Base-by-base conservation (phyloP, 2,329 filamentous ascomycete genomes). In the Penicillium sclerotiorum region DNA sequence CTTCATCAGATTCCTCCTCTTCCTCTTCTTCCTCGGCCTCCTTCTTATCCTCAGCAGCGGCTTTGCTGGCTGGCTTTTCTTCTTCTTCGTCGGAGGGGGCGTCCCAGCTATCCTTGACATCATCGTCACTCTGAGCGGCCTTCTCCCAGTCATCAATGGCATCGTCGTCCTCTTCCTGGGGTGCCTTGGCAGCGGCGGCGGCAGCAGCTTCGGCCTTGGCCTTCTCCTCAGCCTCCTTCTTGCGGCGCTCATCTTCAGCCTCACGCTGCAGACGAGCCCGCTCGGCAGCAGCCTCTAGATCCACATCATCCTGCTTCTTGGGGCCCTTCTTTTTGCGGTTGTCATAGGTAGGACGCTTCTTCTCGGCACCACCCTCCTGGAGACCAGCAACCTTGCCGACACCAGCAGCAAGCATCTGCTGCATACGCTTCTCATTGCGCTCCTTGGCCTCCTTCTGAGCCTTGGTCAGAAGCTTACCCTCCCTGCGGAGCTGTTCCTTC, bases 51-150 rank as follows among this genome's bases (percentile, higher is more conserved):
- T 50, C 33, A 21, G 43, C 23, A 20, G 46, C 44, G 18, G 28
- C 46, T 18, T 52, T 50, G 22, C 55, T 60, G 20, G 52, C 43
- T 11, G 30, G 30, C 63, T 52, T 74, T 87, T 41, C 89, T 88
- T 85, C 86, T 47, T 90, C 88, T 33, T 71, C 65, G 33, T 73
- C 72, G 7, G 69, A 68, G 17, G 69, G 60, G 27, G 89, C 91
- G 69, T 97, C 93, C 93, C 93, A 97, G 77, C 87, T 93, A 59
- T 96, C 93, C 74, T 96, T 96, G 64, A 95, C 81, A 52, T 88
- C 86, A 13, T 87, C 86, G 21, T 89, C 83, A 9, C 82, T 83
- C 40, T 89, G 88, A 42, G 89, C 86, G 42, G 89, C 86, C 23
- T 86, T 84, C 71, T 96, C 90, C 92, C 92, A 96, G 71, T 96